Percentiles rank a stretch among this genome's conserved stretches.
These are phyloP conservation scores for Phytophthora fragariaefolia DNA, from an alignment of 352 stramenopile species.

Conservation along the genomic window DNA sequence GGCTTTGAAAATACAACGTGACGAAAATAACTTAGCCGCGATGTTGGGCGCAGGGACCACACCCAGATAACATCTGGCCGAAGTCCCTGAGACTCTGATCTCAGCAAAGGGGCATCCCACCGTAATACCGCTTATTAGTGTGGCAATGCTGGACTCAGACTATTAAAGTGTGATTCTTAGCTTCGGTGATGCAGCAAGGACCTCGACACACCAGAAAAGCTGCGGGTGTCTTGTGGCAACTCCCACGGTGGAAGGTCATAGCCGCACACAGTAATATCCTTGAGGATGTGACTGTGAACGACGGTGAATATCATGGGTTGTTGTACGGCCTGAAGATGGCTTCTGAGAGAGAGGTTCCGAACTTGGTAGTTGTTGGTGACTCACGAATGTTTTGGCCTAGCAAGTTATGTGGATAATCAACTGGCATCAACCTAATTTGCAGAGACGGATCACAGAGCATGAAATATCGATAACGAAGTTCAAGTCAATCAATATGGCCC, in stretches of 20 bases:
- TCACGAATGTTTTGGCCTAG: no score
- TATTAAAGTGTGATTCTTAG: neutral
- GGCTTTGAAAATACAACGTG: no score
- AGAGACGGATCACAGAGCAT: neutral
- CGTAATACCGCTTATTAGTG: no score
- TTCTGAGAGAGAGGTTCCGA: neutral
- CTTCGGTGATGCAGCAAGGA: slow-evolving; percentile 2
- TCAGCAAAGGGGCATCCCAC: no score
- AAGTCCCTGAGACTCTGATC: no score
- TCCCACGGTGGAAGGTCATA: neutral
- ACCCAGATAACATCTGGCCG: no score
- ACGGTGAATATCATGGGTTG: slow-evolving; percentile 3
- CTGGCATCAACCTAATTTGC: neutral
- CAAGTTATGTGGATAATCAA: neutral
- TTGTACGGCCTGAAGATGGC: neutral
- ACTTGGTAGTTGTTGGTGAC: slow-evolving; percentile 1
- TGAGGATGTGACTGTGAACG: slow-evolving; percentile 9
- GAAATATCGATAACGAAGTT: neutral
- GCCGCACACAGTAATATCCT: neutral
- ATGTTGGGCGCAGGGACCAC: no score
- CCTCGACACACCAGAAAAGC: no score
- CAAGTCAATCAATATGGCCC: neutral
- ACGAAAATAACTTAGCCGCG: no score
- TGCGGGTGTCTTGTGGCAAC: neutral
- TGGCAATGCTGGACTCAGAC: no score